Evolutionary conservation across 2,329 filamentous ascomycete genomes (phyloP).

Genomic region (Helotiales sp.): DNA sequence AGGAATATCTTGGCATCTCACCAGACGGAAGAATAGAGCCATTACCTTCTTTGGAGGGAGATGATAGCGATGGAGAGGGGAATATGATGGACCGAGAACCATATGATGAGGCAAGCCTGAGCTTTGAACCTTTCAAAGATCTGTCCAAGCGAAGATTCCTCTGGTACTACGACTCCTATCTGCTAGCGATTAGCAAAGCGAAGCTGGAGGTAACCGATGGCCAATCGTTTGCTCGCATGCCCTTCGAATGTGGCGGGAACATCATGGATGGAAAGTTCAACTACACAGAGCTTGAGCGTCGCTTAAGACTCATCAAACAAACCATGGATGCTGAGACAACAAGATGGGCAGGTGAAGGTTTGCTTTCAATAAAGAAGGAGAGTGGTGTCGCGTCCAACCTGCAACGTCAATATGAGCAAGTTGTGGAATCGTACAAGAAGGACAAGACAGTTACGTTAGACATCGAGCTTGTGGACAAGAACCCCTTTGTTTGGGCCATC

Average conservation of each 20-base stretch:
- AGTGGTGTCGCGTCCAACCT: constrained; percentile 78
- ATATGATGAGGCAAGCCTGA: constrained; percentile 49
- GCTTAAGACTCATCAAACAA: constrained; percentile 68
- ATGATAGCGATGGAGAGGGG: constrained; percentile 42
- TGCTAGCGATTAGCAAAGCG: constrained; percentile 67
- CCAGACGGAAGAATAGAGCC: constrained; percentile 47
- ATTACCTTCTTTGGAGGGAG: constrained; percentile 34
- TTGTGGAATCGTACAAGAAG: constrained; percentile 71
- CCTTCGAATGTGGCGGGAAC: constrained; percentile 79
- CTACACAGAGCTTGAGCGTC: constrained; percentile 70
- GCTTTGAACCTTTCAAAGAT: constrained; percentile 87
- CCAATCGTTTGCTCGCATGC: constrained; percentile 73
- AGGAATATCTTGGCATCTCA: constrained; percentile 70
- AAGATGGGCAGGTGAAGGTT: constrained; percentile 71
- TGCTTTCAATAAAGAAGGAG: constrained; percentile 62
- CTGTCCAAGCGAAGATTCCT: constrained; percentile 88
- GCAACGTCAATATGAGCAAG: constrained; percentile 81
- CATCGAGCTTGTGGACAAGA: constrained; percentile 73
- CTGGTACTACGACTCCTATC: constrained; percentile 93
- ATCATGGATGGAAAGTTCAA: constrained; percentile 85
- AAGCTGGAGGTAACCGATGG: constrained; percentile 63
- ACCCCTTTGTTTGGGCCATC: constrained; percentile 86
- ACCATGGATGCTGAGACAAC: constrained; percentile 71
- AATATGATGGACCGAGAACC: constrained; percentile 10
- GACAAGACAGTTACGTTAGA: constrained; percentile 71